A percentile compares a stretch with the other conserved stretches of the same genome.
Conservation (phyloP, 176 grass and related monocot species). For the Zea luxurians region DNA sequence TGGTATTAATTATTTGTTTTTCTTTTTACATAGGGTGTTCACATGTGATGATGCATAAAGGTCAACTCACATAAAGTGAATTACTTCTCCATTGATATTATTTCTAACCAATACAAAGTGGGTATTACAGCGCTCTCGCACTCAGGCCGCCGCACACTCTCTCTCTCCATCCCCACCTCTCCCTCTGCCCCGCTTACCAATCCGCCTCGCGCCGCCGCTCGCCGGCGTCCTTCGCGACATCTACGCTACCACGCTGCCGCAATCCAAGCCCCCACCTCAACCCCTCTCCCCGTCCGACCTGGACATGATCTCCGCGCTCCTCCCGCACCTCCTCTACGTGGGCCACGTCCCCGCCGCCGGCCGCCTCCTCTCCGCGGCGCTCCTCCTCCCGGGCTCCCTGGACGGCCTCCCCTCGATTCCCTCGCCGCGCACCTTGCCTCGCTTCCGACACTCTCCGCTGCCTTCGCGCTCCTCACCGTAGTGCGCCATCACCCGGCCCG, state of each 20-base stretch:
- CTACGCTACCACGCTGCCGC: not conserved
- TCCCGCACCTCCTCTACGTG: conserved; percentile 36
- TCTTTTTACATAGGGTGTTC: no score
- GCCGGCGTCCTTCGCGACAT: conserved; percentile 12
- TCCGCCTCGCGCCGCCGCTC: conserved; percentile 34
- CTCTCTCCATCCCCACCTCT: no score
- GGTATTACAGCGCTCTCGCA: no score
- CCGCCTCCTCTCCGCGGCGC: conserved; percentile 47
- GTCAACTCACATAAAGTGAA: no score
- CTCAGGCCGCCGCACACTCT: no score
- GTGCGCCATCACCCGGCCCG: conserved; percentile 45
- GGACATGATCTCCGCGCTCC: conserved; percentile 38
- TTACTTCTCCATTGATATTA: no score
- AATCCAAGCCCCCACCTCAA: not conserved
- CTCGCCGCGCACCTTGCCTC: conserved; percentile 53
- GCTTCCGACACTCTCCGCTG: conserved; percentile 42
- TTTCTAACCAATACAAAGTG: no score
- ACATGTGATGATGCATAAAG: no score
- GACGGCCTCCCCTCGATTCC: conserved; percentile 37
- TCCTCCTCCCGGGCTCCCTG: conserved; percentile 41
- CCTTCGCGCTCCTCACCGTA: conserved; percentile 50
- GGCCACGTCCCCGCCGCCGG: conserved; percentile 46
- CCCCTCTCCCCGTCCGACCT: conserved; percentile 45
- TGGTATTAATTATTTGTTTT: no score
- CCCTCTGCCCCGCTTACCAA: not conserved